phyloP scores from a whole-genome alignment of 768 basidiomycete species.

The Mrakia blollopis region DNA sequence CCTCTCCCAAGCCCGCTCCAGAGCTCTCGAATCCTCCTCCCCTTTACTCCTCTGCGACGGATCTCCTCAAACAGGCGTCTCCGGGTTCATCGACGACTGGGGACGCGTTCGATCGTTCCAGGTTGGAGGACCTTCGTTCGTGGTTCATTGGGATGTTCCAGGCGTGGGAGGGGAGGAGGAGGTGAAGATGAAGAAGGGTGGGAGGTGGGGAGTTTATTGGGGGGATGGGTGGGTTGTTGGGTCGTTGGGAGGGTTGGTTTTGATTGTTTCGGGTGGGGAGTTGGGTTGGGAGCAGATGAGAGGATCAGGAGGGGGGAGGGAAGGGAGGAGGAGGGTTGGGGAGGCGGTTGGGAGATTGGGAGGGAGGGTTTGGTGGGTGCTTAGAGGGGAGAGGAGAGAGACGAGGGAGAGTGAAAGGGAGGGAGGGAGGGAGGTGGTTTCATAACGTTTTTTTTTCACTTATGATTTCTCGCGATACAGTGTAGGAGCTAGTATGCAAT shows the following conservation, averaged over 20 bases:
- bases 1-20: constrained; percentile 9
- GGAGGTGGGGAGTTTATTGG: background rate
- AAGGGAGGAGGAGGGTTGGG: background rate
- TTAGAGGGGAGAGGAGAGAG: background rate
- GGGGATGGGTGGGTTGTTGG: background rate
- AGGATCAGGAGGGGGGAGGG: background rate
- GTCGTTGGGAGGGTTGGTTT: background rate
- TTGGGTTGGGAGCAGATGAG: background rate
- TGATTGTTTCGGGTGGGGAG: background rate
- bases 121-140: constrained; percentile 2
- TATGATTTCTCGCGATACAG: no score
- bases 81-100: constrained; percentile 11
- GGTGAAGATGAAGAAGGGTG: no score
- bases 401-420: background rate
- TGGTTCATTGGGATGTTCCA: background rate
- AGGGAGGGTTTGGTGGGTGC: background rate
- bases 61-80: background rate
- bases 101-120: background rate
- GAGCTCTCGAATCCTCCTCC: constrained; percentile 12
- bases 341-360: background rate
- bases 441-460: no score
- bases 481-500: no score
- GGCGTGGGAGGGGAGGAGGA: background rate
- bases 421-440: background rate
- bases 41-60: constrained; percentile 22